Evolutionary conservation across 768 basidiomycete species (phyloP).

Genomic region (Bullera alba): DNA sequence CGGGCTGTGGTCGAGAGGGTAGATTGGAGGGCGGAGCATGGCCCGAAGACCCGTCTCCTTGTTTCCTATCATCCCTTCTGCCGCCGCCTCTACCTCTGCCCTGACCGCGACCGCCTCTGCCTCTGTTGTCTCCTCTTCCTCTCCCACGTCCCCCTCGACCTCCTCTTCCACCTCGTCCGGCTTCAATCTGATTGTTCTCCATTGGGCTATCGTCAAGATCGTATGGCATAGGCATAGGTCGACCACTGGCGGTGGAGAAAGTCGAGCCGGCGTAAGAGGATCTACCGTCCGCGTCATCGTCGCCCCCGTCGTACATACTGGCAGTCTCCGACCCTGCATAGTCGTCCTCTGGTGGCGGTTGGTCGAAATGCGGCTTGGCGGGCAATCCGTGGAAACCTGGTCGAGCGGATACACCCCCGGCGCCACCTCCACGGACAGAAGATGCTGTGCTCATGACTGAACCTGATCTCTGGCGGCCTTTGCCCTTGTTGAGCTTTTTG

Average conservation of each 20-base stretch:
- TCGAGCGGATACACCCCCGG: background rate
- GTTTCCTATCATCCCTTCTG: slow-evolving; percentile 7
- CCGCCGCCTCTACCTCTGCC: slow-evolving; percentile 16
- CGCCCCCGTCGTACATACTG: slow-evolving; percentile 21
- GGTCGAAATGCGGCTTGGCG: slow-evolving; percentile 38
- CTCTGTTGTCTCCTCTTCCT: slow-evolving; percentile 5
- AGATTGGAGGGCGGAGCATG: background rate
- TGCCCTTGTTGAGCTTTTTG: slow-evolving; percentile 48
- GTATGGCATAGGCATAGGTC: slow-evolving; percentile 34
- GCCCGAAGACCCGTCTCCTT: background rate
- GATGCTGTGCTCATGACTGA: background rate
- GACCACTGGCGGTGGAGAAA: slow-evolving; percentile 9
- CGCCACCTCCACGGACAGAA: slow-evolving; percentile 1
- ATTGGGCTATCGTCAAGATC: slow-evolving; percentile 20
- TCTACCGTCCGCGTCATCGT: slow-evolving; percentile 1
- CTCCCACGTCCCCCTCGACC: slow-evolving; percentile 4
- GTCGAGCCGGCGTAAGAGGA: slow-evolving; percentile 20
- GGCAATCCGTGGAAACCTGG: slow-evolving; percentile 13
- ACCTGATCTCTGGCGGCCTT: background rate
- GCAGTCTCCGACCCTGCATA: slow-evolving; percentile 15
- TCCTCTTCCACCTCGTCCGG: slow-evolving; percentile 10
- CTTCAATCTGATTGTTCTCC: too few species aligned
- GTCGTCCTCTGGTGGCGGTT: slow-evolving; percentile 19
- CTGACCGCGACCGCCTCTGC: slow-evolving; percentile 12
- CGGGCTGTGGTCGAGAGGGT: background rate